Evolutionary conservation across 225 moss, liverwort and hornwort species (phyloP), one percentile per base, ranked within the genome.

Genomic region (Physcomitrellopsis africana): DNA sequence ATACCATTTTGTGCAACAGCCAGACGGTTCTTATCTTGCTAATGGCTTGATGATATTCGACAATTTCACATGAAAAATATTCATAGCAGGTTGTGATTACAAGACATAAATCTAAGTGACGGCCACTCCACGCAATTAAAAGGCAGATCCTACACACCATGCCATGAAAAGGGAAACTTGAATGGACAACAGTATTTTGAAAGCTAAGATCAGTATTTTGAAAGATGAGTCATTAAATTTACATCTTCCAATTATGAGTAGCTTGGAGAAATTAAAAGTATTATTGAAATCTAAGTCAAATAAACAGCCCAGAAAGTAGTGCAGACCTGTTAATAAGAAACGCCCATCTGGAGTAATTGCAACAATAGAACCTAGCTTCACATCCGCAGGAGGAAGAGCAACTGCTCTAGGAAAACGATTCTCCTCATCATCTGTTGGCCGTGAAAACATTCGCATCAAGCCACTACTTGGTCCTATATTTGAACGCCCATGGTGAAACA

Each of bases 361-460:
- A 69, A 95, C 85, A 58, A 93, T 77, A 67, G 86, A 79, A 65
- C 81, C 76, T 7, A 89, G 82, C 57, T 87, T 87, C 49, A 90
- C 76, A 43, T 88, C 93, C 27, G 86, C 61, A 68, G 86, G 85
- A 69, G 85, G 53, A 51, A 95, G 76, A 61, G 92, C 87, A 14
- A 89, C 88, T 13, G 86, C 83, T 59, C 84, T 85, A n/a, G 95
- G 95, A 72, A 88, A 95, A 16, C 81, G 89, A 47, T 78, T 69
- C 41, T 91, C 91, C 15, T 89, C 87, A 70, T 75, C 81, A 71
- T 77, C 78, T 60, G 48, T 43, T 60, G 86, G 81, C n/a, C 90
- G 86, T 60, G 88, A 75, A 68, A 95, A 93, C 85, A 95, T 92
- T 62, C 95, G 90, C 76, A 88, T 85, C 72, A 95, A 90, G 18